Evolutionary conservation across 2,329 filamentous ascomycete genomes (phyloP).

Genomic region (Colletotrichum eremochloae): DNA sequence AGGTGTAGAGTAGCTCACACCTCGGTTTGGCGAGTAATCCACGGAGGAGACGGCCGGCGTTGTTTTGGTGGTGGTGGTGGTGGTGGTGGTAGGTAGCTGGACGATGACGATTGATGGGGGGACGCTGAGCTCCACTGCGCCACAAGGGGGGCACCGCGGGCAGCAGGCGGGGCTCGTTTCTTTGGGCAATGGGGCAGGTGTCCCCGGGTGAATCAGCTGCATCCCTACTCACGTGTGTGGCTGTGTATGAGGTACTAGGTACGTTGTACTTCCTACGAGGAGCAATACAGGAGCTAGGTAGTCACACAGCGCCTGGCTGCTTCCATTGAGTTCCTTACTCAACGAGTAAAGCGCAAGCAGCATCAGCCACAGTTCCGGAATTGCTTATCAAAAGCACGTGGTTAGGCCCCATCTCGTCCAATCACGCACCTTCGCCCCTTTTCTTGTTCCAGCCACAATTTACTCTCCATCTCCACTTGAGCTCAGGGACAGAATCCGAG

Average conservation of each 20-base stretch:
- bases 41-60: slow-evolving; percentile 2
- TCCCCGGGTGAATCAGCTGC: slow-evolving; percentile 37
- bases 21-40: slow-evolving; percentile 9
- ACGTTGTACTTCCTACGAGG: too few species aligned
- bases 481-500: neutral
- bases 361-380: slow-evolving; percentile 24
- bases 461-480: neutral
- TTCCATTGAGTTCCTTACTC: slow-evolving; percentile 33
- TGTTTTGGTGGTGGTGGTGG: slow-evolving; percentile 8
- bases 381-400: slow-evolving; percentile 24
- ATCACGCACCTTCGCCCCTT: neutral
- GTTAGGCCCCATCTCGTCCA: neutral
- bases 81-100: slow-evolving; percentile 13
- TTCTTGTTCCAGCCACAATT: slow-evolving; percentile 22
- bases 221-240: slow-evolving; percentile 21
- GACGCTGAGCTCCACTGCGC: slow-evolving; percentile 38
- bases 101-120: slow-evolving; percentile 38
- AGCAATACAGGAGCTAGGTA: too few species aligned
- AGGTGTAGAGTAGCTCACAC: slow-evolving; percentile 19
- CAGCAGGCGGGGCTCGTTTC: slow-evolving; percentile 14
- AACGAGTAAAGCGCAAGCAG: neutral
- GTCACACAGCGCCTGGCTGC: neutral
- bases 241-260: too few species aligned
- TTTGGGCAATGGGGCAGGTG: slow-evolving; percentile 1
- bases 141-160: slow-evolving; percentile 26